Evolutionary conservation across 768 basidiomycete species (phyloP).

Genomic region (Kwoniella heveanensis): DNA sequence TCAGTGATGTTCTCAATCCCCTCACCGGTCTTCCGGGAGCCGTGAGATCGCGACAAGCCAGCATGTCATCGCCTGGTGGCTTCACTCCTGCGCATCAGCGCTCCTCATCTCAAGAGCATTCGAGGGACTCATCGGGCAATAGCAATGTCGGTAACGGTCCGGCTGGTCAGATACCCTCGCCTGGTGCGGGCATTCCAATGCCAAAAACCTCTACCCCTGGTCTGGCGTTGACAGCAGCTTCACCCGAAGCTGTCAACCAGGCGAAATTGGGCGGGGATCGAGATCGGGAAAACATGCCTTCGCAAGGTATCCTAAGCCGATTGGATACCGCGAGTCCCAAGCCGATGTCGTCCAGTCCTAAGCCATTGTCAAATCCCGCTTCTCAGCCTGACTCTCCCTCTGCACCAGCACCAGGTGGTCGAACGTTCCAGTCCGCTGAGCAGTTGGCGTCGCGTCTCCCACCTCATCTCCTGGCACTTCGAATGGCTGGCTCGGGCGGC

Average conservation of each 20-base stretch:
- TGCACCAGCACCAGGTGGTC: constrained; percentile 6
- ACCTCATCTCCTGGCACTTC: constrained; percentile 62
- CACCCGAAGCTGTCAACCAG: constrained; percentile 28
- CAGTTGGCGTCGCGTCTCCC: constrained; percentile 61
- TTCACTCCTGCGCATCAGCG: not conserved
- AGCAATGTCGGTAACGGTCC: not conserved
- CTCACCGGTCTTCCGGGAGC: constrained; percentile 46
- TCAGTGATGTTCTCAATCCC: constrained; percentile 50
- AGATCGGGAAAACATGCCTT: constrained; percentile 12
- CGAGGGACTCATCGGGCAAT: not conserved
- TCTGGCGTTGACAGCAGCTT: constrained; percentile 27
- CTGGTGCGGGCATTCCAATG: constrained; percentile 28
- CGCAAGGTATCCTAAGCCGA: constrained; percentile 9
- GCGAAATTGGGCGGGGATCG: constrained; percentile 13
- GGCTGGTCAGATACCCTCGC: constrained; percentile 7
- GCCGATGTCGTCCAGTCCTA: constrained; percentile 32
- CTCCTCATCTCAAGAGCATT: not conserved
- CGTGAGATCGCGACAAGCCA: constrained; percentile 28
- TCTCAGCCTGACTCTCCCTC: constrained; percentile 19
- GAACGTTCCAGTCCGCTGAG: constrained; percentile 43
- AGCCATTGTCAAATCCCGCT: constrained; percentile 37
- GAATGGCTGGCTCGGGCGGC: constrained; percentile 37
- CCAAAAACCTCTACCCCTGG: constrained; percentile 32
- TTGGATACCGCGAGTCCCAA: constrained; percentile 7
- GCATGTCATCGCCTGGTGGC: constrained; percentile 11